Percentiles rank a stretch among this genome's conserved stretches.
These are phyloP conservation scores for Phytophthora multivora DNA, from an alignment of 352 stramenopile genomes.

Conservation along the genomic window DNA sequence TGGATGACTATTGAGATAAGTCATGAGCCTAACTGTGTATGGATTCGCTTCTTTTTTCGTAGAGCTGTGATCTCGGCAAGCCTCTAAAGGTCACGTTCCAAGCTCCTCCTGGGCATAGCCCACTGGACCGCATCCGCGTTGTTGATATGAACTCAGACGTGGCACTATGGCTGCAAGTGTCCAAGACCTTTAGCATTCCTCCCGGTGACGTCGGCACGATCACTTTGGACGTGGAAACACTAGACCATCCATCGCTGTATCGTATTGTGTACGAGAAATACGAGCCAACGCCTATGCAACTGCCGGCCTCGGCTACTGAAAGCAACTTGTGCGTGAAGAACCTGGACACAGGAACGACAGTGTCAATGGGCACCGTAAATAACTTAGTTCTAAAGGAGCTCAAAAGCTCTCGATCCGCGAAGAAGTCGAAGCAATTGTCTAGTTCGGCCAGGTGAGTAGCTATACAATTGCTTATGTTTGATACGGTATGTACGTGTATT, in stretches of 20 bases:
- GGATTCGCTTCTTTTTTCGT: conserved; percentile 7
- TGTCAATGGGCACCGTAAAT: conserved; percentile 80
- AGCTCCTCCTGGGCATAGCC: conserved; percentile 68
- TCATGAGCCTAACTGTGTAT: conserved; percentile 1
- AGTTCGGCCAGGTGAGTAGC: conserved; percentile 57
- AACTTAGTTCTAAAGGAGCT: conserved; percentile 78
- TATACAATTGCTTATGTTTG: background rate
- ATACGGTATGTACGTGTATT: conserved; percentile 12
- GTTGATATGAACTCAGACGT: conserved; percentile 88
- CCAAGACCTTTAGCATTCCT: conserved; percentile 82
- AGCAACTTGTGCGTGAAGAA: conserved; percentile 82
- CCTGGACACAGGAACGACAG: conserved; percentile 76
- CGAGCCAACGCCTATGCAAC: conserved; percentile 66
- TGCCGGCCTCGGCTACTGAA: conserved; percentile 60
- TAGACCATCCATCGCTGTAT: conserved; percentile 81
- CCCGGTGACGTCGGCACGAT: conserved; percentile 80
- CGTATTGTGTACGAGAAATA: conserved; percentile 91
- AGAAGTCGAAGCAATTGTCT: conserved; percentile 62
- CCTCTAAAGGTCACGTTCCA: conserved; percentile 81
- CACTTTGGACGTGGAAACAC: conserved; percentile 81
- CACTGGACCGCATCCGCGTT: conserved; percentile 79
- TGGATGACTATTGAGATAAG: background rate
- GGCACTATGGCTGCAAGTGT: conserved; percentile 84
- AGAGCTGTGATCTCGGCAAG: conserved; percentile 85
- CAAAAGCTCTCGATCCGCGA: conserved; percentile 51